Evolutionary conservation across 345 rosid genomes (phyloP).

Genomic region (Isatis tinctoria): DNA sequence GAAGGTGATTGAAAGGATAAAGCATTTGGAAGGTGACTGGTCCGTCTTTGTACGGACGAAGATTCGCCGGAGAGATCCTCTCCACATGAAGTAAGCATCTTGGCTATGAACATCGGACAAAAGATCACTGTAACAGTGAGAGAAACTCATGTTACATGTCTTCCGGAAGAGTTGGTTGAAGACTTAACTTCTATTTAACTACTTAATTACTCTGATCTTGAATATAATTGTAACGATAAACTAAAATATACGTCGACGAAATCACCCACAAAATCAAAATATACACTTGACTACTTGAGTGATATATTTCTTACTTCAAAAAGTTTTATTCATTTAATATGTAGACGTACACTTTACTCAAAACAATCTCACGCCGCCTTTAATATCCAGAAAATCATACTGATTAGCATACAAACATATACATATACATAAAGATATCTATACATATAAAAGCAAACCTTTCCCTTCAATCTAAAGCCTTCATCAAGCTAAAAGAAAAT

Average conservation of each 20-base stretch:
- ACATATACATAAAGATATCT: background rate
- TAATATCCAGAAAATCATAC: constrained; percentile 1
- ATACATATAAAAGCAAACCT: constrained; percentile 6
- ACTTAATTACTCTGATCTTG: background rate
- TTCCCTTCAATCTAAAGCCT: constrained; percentile 34
- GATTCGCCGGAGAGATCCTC: too few species aligned
- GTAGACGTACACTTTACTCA: constrained; percentile 33
- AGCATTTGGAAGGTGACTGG: too few species aligned
- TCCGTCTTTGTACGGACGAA: too few species aligned
- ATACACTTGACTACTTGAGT: background rate
- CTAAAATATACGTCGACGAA: background rate
- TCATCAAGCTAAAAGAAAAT: constrained; percentile 21
- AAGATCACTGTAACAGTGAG: too few species aligned
- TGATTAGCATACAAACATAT: background rate
- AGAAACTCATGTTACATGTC: too few species aligned
- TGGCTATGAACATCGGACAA: too few species aligned
- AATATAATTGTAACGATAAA: background rate
- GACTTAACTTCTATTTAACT: background rate
- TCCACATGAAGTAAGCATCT: too few species aligned
- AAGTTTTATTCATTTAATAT: background rate
- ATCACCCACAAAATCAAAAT: background rate
- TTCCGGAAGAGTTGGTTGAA: too few species aligned
- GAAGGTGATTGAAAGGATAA: too few species aligned
- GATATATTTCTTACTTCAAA: background rate
- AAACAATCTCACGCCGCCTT: constrained; percentile 23